Conservation (phyloP, 2,329 filamentous ascomycete species). For the Triangularia setosa region DNA sequence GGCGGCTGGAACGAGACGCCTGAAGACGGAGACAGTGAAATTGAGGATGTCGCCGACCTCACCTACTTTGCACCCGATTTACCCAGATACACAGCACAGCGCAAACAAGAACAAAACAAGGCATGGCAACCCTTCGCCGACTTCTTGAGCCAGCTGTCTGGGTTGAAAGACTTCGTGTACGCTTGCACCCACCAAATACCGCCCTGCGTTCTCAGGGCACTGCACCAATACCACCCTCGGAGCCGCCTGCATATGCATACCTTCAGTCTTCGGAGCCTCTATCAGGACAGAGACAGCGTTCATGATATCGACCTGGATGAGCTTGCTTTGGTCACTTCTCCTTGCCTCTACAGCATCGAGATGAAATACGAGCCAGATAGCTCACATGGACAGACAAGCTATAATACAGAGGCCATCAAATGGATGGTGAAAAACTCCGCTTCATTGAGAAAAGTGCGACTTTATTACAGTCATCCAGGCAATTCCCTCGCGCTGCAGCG, state of each 20-base stretch:
- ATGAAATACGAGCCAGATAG: neutral
- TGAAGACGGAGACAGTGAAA: neutral
- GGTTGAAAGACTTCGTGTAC: slow-evolving; percentile 8
- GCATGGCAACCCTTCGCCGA: slow-evolving; percentile 8
- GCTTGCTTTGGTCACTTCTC: slow-evolving; percentile 2
- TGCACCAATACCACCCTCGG: slow-evolving; percentile 2
- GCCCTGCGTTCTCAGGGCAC: slow-evolving; percentile 1
- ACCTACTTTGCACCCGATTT: neutral
- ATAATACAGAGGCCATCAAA: neutral
- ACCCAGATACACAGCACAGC: neutral
- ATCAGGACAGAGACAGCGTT: neutral
- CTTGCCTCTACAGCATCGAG: slow-evolving; percentile 8
- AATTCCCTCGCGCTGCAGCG: neutral
- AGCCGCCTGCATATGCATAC: slow-evolving; percentile 9
- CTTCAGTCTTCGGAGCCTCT: slow-evolving; percentile 8
- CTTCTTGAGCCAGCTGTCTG: slow-evolving; percentile 7
- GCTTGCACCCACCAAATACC: slow-evolving; percentile 1
- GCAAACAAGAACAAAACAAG: slow-evolving; percentile 7
- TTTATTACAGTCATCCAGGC: neutral
- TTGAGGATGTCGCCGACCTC: neutral
- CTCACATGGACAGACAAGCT: neutral
- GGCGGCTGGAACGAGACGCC: neutral
- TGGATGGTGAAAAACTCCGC: neutral
- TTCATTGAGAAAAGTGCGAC: neutral
- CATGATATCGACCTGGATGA: slow-evolving; percentile 6